Conservation (phyloP, 345 rosid species). For the Isatis tinctoria region DNA sequence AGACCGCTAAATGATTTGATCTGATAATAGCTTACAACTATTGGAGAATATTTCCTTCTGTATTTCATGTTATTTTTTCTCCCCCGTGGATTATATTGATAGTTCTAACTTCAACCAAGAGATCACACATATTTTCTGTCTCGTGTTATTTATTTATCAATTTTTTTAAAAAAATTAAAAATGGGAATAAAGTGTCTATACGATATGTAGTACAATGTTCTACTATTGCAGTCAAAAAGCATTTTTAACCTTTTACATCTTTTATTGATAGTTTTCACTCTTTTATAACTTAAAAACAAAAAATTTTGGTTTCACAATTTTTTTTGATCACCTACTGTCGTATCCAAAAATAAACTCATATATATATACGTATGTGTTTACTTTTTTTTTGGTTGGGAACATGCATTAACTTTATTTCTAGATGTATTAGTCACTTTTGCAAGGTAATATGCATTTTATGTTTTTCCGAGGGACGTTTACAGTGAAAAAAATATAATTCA, state of each 20-base stretch:
- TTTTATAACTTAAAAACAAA: slow-evolving; percentile 27
- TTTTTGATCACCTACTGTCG: slow-evolving; percentile 24
- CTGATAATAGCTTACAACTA: background rate
- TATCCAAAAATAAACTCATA: slow-evolving; percentile 26
- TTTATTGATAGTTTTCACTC: slow-evolving; percentile 26
- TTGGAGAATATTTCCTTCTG: background rate
- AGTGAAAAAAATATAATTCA: background rate
- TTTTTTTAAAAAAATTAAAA: background rate
- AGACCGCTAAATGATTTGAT: background rate
- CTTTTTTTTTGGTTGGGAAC: slow-evolving; percentile 13
- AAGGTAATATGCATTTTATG: background rate
- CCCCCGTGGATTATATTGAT: too few relatives aligned
- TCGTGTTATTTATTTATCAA: background rate
- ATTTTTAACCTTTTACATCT: slow-evolving; percentile 27
- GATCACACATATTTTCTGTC: too few relatives aligned
- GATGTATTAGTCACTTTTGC: background rate
- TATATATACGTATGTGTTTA: slow-evolving; percentile 19
- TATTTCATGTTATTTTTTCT: background rate
- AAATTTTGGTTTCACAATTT: slow-evolving; percentile 17
- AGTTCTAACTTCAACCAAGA: too few relatives aligned
- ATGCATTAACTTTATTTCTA: background rate
- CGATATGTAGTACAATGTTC: slow-evolving; percentile 22
- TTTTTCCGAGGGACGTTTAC: background rate
- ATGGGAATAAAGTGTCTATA: slow-evolving; percentile 17
- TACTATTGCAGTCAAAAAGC: slow-evolving; percentile 37